Evolutionary conservation across 148 eudicot species (phyloP), one percentile per base, ranked within the genome.

Genomic region (Oxyria digyna): DNA sequence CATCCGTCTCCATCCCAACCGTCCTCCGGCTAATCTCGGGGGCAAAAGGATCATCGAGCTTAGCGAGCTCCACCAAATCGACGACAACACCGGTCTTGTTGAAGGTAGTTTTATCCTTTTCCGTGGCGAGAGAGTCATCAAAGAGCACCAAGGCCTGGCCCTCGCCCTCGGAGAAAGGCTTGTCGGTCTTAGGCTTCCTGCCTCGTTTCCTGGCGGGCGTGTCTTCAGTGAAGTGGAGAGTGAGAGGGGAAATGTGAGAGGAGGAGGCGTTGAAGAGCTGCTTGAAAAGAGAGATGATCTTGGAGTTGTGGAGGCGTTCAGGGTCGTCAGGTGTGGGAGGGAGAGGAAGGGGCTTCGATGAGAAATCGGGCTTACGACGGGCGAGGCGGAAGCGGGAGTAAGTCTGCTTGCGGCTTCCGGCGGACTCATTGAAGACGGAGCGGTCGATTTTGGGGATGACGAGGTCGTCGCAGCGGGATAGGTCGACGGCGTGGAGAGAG

Each of bases 351-450:
- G 82, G 81, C 46, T 86, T 29, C 68, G 76, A 10, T 66, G 76
- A 42, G 27, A 73, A 48, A 3, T 62, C 43, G 37, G 85, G 70
- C 50, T 76, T 80, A 1, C 82, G 85, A 12, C 86, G 86, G 31
- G 98, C 83, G 2, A 86, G 82, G 33, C 95, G 96, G 75, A 89
- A 86, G 68, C 96, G 91, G 23, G 98, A 93, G 78, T 80, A 93
- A 55, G 98, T 93, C 69, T 93, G 98, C 23, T 89, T 89, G 9
- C 91, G 89, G 69, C 95, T 87, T 3, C 91, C 96, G 68, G 95
- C 95, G 69, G 96, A 87, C 55, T 93, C 98, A 62, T 93, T 93
- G 79, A 93, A 93, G 42, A 93, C 85, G 72, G 88, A 70, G 17
- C 87, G 84, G 81, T 93, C 91, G 78, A 93, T 86, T 75, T 84